A percentile compares a stretch with the other conserved stretches of the same genome.
Evolutionary conservation across 345 rosid species (phyloP).

Genomic region (Populus ilicifolia): DNA sequence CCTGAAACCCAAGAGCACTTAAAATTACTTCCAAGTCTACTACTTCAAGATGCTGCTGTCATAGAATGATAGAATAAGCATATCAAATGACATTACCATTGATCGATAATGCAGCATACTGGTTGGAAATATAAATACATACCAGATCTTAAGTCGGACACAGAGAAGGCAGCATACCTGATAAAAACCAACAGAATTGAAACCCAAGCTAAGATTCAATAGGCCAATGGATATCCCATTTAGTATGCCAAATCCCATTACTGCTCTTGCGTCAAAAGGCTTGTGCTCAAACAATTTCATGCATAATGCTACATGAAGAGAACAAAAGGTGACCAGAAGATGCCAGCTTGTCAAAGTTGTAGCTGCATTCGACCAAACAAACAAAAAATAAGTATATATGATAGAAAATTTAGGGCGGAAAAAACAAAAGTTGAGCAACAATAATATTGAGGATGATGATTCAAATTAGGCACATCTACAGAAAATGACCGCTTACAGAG

Average conservation of each 20-base stretch:
- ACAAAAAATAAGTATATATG: not conserved
- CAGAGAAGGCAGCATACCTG: slow-evolving; percentile 55
- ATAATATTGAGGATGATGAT: not conserved
- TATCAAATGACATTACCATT: not conserved
- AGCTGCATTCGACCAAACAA: slow-evolving; percentile 40
- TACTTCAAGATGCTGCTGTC: not conserved
- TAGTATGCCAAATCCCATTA: slow-evolving; percentile 97
- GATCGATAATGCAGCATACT: not conserved
- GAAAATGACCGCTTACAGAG: not conserved
- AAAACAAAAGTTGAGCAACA: not conserved
- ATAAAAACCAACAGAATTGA: slow-evolving; percentile 98
- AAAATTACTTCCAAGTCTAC: not conserved
- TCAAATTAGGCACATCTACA: not conserved
- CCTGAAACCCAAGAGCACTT: not conserved
- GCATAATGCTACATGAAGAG: slow-evolving; percentile 97
- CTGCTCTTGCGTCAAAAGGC: slow-evolving; percentile 99
- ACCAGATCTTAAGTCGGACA: not conserved
- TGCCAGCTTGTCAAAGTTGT: slow-evolving; percentile 99
- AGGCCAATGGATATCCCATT: slow-evolving; percentile 98
- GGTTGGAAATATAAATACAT: not conserved
- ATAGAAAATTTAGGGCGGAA: not conserved
- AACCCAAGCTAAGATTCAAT: slow-evolving; percentile 95
- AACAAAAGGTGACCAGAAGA: slow-evolving; percentile 97
- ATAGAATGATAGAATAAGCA: not conserved
- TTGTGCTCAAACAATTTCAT: slow-evolving; percentile 97